Conservation (phyloP, 2,329 filamentous ascomycete species). For the Colletotrichum incanum region DNA sequence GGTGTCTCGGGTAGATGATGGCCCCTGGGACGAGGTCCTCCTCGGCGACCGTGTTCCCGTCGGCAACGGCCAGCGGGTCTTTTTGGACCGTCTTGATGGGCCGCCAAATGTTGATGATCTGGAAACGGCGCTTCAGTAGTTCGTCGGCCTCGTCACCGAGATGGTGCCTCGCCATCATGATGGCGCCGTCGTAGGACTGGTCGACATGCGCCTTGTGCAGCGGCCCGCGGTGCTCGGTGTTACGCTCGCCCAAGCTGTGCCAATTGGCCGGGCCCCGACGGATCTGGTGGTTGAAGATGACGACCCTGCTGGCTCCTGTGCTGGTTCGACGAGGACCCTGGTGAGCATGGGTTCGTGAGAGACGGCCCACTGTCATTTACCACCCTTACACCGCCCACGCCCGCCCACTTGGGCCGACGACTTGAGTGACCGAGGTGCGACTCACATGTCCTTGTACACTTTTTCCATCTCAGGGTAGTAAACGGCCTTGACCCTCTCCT, state of each 20-base stretch:
- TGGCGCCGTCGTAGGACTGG: slow-evolving; percentile 51
- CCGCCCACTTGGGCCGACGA: slow-evolving; percentile 13
- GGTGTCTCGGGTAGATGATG: slow-evolving; percentile 54
- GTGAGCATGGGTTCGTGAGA: slow-evolving; percentile 37
- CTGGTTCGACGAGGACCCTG: slow-evolving; percentile 41
- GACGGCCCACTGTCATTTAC: slow-evolving; percentile 31
- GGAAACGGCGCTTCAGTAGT: slow-evolving; percentile 35
- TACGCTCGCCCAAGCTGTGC: slow-evolving; percentile 76
- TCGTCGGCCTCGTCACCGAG: slow-evolving; percentile 41
- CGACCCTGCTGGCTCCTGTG: slow-evolving; percentile 49
- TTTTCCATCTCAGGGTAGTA: slow-evolving; percentile 48
- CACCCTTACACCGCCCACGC: slow-evolving; percentile 30
- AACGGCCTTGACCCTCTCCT: slow-evolving; percentile 64
- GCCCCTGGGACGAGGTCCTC: slow-evolving; percentile 56
- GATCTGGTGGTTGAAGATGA: slow-evolving; percentile 52
- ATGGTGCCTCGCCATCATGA: slow-evolving; percentile 44
- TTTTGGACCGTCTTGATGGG: slow-evolving; percentile 63
- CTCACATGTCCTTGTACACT: slow-evolving; percentile 44
- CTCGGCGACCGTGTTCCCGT: slow-evolving; percentile 55
- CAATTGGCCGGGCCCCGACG: slow-evolving; percentile 59
- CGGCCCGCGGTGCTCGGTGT: slow-evolving; percentile 68
- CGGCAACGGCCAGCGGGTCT: slow-evolving; percentile 59
- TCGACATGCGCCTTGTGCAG: slow-evolving; percentile 66
- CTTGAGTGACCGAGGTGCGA: slow-evolving; percentile 8
- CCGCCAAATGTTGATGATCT: slow-evolving; percentile 59